phyloP scores from a whole-genome alignment of 805 yeast genomes.

The Saccharomyces paradoxus region DNA sequence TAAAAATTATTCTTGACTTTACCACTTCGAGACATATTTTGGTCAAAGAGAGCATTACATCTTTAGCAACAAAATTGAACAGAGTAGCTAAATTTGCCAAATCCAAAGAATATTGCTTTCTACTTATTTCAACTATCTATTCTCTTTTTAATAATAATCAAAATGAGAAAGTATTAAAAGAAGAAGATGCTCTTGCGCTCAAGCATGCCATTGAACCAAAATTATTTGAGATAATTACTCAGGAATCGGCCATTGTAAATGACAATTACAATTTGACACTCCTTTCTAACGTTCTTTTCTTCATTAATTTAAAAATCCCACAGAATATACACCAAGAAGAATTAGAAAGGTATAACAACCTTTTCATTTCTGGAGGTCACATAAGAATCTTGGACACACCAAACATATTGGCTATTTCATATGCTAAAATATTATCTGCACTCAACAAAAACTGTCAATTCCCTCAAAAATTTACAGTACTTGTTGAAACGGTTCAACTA shows the following conservation, averaged over 20 bases:
- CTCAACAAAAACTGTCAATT: conserved; percentile 37
- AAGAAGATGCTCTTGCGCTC: conserved; percentile 10
- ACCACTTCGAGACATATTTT: conserved; percentile 26
- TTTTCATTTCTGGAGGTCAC: conserved; percentile 30
- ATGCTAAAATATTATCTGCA: conserved; percentile 43
- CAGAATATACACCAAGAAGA: conserved; percentile 37
- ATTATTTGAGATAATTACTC: conserved; percentile 9
- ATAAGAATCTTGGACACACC: conserved; percentile 11
- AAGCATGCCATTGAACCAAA: conserved; percentile 16
- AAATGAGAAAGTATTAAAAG: conserved; percentile 8
- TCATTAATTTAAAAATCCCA: conserved; percentile 28
- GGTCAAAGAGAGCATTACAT: conserved; percentile 24
- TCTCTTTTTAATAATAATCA: conserved; percentile 22
- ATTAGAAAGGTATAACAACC: conserved; percentile 30
- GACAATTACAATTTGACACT: conserved; percentile 24
- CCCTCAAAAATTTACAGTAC: neutral
- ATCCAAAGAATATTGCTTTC: conserved; percentile 21
- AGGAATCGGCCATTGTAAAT: conserved; percentile 6
- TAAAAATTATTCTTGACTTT: conserved; percentile 31
- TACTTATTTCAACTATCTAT: conserved; percentile 21
- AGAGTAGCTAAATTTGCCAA: conserved; percentile 6
- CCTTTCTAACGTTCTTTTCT: conserved; percentile 30
- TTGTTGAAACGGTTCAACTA: neutral
- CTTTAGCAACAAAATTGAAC: conserved; percentile 13
- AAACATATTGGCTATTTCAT: conserved; percentile 31